A percentile compares a stretch with the other conserved stretches of the same genome.
phyloP scores from a whole-genome alignment of 306 rosid genomes.

The Cucumis hystrix region DNA sequence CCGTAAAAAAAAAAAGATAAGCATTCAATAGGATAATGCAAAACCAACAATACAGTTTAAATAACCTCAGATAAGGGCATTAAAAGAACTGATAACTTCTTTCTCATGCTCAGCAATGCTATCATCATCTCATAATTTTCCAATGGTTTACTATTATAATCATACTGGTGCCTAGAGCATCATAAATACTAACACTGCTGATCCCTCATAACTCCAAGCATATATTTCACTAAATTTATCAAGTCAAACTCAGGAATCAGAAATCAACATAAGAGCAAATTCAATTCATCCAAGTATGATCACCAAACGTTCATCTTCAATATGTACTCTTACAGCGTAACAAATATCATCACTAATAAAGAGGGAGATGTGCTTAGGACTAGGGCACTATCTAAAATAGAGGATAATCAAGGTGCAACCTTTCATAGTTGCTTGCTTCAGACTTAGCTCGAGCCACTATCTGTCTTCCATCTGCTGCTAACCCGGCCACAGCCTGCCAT shows the following conservation, averaged over 20 bases:
- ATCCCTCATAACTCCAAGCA: background rate
- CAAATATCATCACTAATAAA: background rate
- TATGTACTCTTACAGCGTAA: background rate
- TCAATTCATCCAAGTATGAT: background rate
- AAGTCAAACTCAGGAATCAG: background rate
- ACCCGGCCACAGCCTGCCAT: constrained; percentile 74
- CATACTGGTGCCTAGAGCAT: background rate
- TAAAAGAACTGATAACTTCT: background rate
- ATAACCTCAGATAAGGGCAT: background rate
- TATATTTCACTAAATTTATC: background rate
- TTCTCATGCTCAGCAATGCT: background rate
- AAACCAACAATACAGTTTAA: background rate
- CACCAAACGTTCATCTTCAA: background rate
- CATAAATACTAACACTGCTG: background rate
- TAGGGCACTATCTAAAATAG: background rate
- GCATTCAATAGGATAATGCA: constrained; percentile 4
- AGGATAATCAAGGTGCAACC: constrained; percentile 24
- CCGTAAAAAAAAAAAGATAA: constrained; percentile 11
- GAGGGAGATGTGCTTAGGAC: background rate
- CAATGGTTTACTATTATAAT: background rate
- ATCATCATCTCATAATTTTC: background rate
- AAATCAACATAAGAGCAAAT: background rate
- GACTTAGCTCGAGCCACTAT: constrained; percentile 58
- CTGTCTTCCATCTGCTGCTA: constrained; percentile 56
- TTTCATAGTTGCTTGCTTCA: constrained; percentile 81